phyloP scores from a whole-genome alignment of 257 asterid genomes.

The Solanum virginianum region DNA sequence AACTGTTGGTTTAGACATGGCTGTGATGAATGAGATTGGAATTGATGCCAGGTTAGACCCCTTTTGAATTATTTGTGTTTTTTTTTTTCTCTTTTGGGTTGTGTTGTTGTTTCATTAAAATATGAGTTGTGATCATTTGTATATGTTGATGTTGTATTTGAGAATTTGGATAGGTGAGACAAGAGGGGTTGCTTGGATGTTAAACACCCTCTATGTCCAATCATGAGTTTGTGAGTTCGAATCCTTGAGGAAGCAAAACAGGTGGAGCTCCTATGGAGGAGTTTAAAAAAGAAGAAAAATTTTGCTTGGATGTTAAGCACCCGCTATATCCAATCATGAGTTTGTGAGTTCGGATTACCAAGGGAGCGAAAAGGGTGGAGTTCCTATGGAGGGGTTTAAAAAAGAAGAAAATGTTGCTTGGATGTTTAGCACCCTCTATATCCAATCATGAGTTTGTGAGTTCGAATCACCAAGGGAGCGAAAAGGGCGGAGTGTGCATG shows the following conservation, averaged over 20 bases:
- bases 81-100: background rate
- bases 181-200: background rate
- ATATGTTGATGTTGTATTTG: background rate
- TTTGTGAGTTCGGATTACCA: background rate
- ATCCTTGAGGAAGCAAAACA: background rate
- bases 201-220: background rate
- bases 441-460: background rate
- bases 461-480: background rate
- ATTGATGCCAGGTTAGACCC: slow-evolving; percentile 31
- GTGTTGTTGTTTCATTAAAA: background rate
- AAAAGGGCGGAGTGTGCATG: background rate
- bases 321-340: background rate
- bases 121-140: background rate
- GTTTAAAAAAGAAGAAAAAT: background rate
- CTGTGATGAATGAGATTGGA: slow-evolving; percentile 24
- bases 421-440: background rate
- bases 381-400: background rate
- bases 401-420: background rate
- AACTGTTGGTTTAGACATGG: background rate
- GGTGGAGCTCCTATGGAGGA: background rate
- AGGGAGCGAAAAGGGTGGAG: background rate
- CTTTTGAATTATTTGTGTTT: background rate
- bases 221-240: background rate
- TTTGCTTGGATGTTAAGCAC: background rate
- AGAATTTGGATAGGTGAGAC: background rate